Evolutionary conservation across 2,329 filamentous ascomycete species (phyloP), one percentile per base, ranked within the genome.

Genomic region (Lasiodiplodia sp.): DNA sequence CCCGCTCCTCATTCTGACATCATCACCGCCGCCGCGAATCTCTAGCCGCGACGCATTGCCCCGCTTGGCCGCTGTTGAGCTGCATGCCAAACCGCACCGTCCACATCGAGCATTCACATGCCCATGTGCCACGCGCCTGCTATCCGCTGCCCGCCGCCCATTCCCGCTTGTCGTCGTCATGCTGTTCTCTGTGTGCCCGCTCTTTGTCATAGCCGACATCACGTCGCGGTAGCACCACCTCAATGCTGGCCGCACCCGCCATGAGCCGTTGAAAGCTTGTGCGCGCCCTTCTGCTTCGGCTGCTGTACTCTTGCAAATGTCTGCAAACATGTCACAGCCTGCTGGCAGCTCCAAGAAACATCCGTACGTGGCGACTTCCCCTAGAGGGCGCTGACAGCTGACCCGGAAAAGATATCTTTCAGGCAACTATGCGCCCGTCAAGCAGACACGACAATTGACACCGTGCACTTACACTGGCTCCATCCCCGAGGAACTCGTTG

Each of bases 371-470:
- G 37, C 28, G 16, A 2, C 11, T 7, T 16, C 14, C 47, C n/a
- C 18, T 7, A 11, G 3, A 10, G 11, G 23, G 11, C 7, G 18
- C 16, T 37, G 10, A 21, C 10, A 18, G n/a, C 56, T 62, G 37
- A 68, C 25, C 2, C 14, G 7, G 16, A 25, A 5, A 70, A 86
- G 85, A 23, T 91, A 90, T 71, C 83, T 92, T 0, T 82, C 84
- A 6, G 90, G 90, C 56, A 92, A 92, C 76, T 92, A 92, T 75
- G 89, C 90, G 0, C 90, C 91, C 0, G 86, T 91, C 1, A 83
- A 87, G 5, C 82, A 82, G 63, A 87, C 84, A 49, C 80, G 84
- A 23, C 78, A 83, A 11, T 81, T 90, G 18, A 89, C 86, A 34
- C 82, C 84, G 63, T 92, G 90, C 70, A 72, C 80, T 1, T 87